Conservation (phyloP, 2,329 filamentous ascomycete genomes). For the Diatrype stigma region DNA sequence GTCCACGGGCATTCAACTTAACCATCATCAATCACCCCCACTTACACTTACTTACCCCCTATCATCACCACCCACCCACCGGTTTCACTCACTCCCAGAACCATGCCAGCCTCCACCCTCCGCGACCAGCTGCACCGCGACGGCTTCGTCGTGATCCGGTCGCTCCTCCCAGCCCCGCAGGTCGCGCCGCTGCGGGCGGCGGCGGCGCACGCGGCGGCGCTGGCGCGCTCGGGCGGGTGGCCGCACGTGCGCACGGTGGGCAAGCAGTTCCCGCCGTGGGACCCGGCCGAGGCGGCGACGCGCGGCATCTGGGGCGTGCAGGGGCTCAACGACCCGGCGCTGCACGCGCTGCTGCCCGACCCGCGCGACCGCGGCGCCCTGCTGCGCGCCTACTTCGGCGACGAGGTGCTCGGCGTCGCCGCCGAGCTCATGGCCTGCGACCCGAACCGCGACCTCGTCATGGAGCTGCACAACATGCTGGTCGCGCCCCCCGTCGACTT, state of each 20-base stretch:
- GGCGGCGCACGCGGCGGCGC: conserved; percentile 50
- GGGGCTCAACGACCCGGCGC: conserved; percentile 71
- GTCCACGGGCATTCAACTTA: too few relatives aligned
- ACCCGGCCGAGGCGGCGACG: conserved; percentile 41
- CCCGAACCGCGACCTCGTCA: conserved; percentile 51
- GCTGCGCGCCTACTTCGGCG: conserved; percentile 67
- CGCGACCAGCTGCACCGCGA: conserved; percentile 58
- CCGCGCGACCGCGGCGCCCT: conserved; percentile 56
- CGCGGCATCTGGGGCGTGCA: conserved; percentile 86
- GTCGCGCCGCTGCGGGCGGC: conserved; percentile 58
- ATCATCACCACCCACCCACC: not conserved
- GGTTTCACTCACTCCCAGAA: not conserved
- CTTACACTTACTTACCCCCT: not conserved
- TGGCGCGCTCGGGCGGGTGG: conserved; percentile 70
- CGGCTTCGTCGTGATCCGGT: conserved; percentile 72
- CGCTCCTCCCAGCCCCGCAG: conserved; percentile 53
- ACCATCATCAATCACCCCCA: not conserved
- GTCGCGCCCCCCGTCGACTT: conserved; percentile 69
- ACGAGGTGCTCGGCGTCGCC: conserved; percentile 58
- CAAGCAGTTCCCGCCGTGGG: conserved; percentile 90
- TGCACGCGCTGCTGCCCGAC: conserved; percentile 39
- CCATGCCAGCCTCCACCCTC: conserved; percentile 23
- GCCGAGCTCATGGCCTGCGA: conserved; percentile 55
- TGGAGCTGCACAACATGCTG: conserved; percentile 86
- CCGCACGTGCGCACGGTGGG: conserved; percentile 78